Base-by-base conservation (phyloP, 495 filamentous ascomycete genomes). In the Hyaloscypha hepaticicola region DNA sequence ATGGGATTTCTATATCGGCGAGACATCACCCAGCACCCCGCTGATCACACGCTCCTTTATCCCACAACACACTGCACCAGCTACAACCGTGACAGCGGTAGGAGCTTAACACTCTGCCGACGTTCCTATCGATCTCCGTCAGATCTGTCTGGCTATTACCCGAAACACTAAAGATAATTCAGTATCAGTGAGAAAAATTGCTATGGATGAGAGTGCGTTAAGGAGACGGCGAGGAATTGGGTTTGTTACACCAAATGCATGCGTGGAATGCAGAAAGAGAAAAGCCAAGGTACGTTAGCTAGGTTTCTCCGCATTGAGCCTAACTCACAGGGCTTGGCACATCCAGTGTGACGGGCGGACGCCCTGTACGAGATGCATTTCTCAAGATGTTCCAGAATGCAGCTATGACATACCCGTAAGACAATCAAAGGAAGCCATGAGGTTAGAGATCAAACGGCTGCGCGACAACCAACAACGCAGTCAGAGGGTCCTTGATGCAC, bases 251-350 rank as follows among this genome's bases (percentile, higher is more conserved):
- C 76, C 76, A 31, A 83, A 82, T 65, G 80, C 80, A 1, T 83
- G 80, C 67, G 81, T 77, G 31, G 80, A 82, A 67, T 83, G 80
- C 60, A 76, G 79, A 25, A 83, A 82, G 74, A 83, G 81, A 60
- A 78, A 80, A 55, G 78, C 79, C 53, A 83, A 83, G 74, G 78
- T 80, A 66, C 25, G 74, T 5, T 33, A 12, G 12, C 31, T 12
- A 12, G 12, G 7, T 12, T 56, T 27, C 53, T 2, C 7, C 7
- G n/a, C 48, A 21, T 8, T 55, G 52, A 55, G 11, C 21, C 5
- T n/a, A 25, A n/a, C 22, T 16, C 27, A 21, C 45, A 3, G 11
- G 9, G 8, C 33, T 11, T 25, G n/a, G 21, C 8, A 50, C 16
- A 24, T 11, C 26, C 28, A 81, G 76, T 83, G 81, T 64, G 81